Evolutionary conservation across 208 protist species (phyloP), one percentile per base, ranked within the genome.

Genomic region (Acanthamoeba divionensis): DNA sequence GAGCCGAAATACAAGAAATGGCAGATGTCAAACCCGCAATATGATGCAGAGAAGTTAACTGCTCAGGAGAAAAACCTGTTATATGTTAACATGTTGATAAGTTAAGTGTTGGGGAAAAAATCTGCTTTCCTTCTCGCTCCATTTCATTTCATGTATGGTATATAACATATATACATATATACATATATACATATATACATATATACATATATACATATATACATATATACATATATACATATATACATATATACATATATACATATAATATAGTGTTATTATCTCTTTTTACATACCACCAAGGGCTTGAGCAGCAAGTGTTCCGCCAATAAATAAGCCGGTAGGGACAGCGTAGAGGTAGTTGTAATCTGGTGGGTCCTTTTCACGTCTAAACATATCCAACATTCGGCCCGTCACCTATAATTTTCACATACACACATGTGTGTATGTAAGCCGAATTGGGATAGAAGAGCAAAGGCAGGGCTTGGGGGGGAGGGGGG

Each of bases 321-420:
- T 91, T 15, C 80, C 69, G 15, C 48, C 94, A 8, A 89, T 52
- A 69, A 96, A 95, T 45, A 80, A 69, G 18, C 52, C 45, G 9
- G 92, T 88, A 21, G 94, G 94, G 26, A 96, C 21, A 21, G 62
- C 38, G 82, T 94, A 96, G 1, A 96, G 36, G 79, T 91, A 82
- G 55, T 90, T 91, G 88, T 93, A 95, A 7, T 94, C 91, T 13
- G 48, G 44, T 26, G 92, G 93, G 86, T 95, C 92, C 10, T 44
- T 79, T 31, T 47, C 71, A 13, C 91, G 90, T n/a, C 55, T 47
- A 83, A 92, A 92, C 73, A 83, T 83, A 10, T 83, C 73, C 9
- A 83, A 38, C 73, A 83, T 83, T 12, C 73, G 18, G 18, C 73
- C 73, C 13, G 73, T 83, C n/a, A 83, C 73, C 71, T 82, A 33